Conservation (phyloP, 345 rosid genomes). For the Theobroma cacao region DNA sequence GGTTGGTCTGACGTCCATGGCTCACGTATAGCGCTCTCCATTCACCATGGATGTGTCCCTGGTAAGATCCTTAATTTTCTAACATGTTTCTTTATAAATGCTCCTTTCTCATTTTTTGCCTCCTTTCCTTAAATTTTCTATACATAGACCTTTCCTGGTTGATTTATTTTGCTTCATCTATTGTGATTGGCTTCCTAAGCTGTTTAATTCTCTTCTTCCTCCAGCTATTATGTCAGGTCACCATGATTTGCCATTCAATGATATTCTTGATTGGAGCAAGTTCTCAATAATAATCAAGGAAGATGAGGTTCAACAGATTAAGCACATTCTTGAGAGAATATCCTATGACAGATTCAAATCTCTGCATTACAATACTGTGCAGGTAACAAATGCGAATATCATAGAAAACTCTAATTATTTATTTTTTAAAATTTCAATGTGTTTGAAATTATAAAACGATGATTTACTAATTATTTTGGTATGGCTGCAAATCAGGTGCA, state of each 20-base stretch:
- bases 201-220: constrained; percentile 16
- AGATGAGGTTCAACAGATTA: constrained; percentile 58
- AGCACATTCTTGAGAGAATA: constrained; percentile 62
- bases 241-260: constrained; percentile 81
- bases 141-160: too few relatives aligned
- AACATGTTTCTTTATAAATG: background rate
- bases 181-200: background rate
- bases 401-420: too few relatives aligned
- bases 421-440: too few relatives aligned
- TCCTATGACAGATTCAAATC: constrained; percentile 49
- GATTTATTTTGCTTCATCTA: too few relatives aligned
- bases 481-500: constrained; percentile 46
- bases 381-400: constrained; percentile 51
- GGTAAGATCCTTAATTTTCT: constrained; percentile 41
- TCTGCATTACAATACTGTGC: constrained; percentile 63
- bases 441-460: too few relatives aligned
- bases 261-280: constrained; percentile 68
- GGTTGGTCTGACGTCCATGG: constrained; percentile 92
- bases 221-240: constrained; percentile 75
- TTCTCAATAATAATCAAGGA: constrained; percentile 68
- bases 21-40: constrained; percentile 84
- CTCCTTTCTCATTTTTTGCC: too few relatives aligned
- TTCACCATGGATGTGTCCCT: constrained; percentile 90
- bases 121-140: too few relatives aligned
- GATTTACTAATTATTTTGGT: too few relatives aligned